Evolutionary conservation across 192 early-diverging fungal species (phyloP).

Genomic region (Coemansia asiatica): DNA sequence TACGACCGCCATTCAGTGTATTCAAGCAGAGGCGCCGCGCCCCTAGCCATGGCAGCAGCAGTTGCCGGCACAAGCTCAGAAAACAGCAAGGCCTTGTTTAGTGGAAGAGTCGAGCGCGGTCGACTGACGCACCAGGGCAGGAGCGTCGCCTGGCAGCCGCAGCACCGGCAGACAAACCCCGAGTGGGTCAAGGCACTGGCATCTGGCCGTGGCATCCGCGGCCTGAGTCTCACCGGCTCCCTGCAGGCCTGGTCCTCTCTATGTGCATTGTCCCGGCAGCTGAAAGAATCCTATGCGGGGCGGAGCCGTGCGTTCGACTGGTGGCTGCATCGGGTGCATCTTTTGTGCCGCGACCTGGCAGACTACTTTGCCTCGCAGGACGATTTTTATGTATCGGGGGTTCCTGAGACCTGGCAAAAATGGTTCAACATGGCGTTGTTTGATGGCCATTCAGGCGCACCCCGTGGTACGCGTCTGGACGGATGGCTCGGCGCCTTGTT

Average conservation of each 20-base stretch:
- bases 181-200: conserved; percentile 27
- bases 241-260: conserved; percentile 44
- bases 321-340: conserved; percentile 51
- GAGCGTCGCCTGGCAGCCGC: conserved; percentile 30
- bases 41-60: conserved; percentile 45
- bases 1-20: conserved; percentile 36
- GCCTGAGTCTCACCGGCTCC: conserved; percentile 27
- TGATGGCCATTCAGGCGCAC: conserved; percentile 38
- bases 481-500: conserved; percentile 51
- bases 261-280: conserved; percentile 41
- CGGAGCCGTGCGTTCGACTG: conserved; percentile 29
- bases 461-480: conserved; percentile 28
- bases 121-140: conserved; percentile 14
- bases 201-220: conserved; percentile 17
- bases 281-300: conserved; percentile 28
- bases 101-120: conserved; percentile 20
- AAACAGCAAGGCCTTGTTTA: not conserved
- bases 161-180: conserved; percentile 37
- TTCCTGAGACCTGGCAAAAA: conserved; percentile 17
- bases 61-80: conserved; percentile 10
- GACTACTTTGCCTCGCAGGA: conserved; percentile 46
- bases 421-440: conserved; percentile 44
- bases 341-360: conserved; percentile 44
- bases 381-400: conserved; percentile 14
- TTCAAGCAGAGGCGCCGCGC: conserved; percentile 31